Evolutionary conservation across 768 basidiomycete genomes (phyloP), one percentile per base, ranked within the genome.

Genomic region (Sporobolomyces pararoseus): DNA sequence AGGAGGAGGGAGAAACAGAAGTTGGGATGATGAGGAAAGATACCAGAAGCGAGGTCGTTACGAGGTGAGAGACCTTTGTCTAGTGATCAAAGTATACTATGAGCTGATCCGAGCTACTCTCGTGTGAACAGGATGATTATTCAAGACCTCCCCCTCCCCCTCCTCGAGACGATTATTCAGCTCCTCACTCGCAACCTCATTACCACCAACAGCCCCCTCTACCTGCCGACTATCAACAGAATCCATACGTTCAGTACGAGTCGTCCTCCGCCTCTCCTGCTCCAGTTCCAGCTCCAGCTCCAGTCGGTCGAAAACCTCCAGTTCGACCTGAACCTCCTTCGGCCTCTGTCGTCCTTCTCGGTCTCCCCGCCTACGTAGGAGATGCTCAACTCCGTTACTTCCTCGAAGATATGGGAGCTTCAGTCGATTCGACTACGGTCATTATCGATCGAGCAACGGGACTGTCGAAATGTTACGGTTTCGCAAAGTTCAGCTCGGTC

Each of bases 381-480:
- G 78, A 78, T 34, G 72, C 73, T 23, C 71, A 77, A 75, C 70
- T 82, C 0, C 74, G 76, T 2, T 53, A 66, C 46, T 79, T 80
- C 55, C 78, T 80, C 65, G 73, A 77, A 13, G 68, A 71, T 57
- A 59, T 76, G 63, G 75, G 76, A 51, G 78, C 79, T 1, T 62
- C 76, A 27, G 61, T 81, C 55, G 80, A 81, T 35, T 75, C 76
- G 31, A 79, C 79, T 77, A 97, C 92, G 77, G 94, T 98, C 76
- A 94, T 97, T 80, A 87, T 90, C 84, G 95, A 97, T 80, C 89
- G 89, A 86, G 85, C 86, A 85, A 88, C 95, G 85, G 91, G 91
- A 87, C 81, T 84, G 71, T 94, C 94, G 64, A 95, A 95, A 81
- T 89, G 91, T 78, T 97, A 97, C 79, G 96, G 93, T 67, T 99